phyloP scores from a whole-genome alignment of 306 rosid species.

The Abrus precatorius region DNA sequence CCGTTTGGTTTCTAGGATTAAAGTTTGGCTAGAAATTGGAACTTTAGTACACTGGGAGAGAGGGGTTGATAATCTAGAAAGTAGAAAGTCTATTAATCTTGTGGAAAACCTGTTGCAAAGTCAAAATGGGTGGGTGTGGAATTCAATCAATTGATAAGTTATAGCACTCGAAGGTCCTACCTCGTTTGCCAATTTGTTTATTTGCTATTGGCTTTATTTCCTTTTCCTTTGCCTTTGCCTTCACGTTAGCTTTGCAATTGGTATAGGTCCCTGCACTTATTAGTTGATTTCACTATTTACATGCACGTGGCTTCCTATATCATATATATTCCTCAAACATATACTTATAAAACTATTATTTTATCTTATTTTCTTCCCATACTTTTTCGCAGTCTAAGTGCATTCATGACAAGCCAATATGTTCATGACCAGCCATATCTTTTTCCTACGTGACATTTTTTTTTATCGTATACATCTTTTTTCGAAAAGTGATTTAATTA shows the following conservation, averaged over 20 bases:
- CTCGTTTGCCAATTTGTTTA: conserved; percentile 48
- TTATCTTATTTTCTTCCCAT: conserved; percentile 37
- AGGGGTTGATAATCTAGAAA: conserved; percentile 33
- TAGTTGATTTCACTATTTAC: conserved; percentile 45
- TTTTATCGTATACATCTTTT: no score
- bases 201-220: neutral
- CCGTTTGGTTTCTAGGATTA: conserved; percentile 50
- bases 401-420: no score
- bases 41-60: conserved; percentile 28
- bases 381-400: no score
- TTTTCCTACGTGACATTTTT: no score
- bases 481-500: no score
- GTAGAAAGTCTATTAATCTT: conserved; percentile 4
- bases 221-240: conserved; percentile 64
- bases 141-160: conserved; percentile 55
- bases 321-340: conserved; percentile 28
- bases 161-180: conserved; percentile 48
- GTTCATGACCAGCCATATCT: no score
- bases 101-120: conserved; percentile 57
- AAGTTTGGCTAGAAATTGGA: conserved; percentile 47
- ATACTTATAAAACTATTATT: conserved; percentile 34
- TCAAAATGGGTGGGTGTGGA: conserved; percentile 76
- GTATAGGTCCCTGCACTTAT: conserved; percentile 41
- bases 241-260: conserved; percentile 69
- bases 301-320: conserved; percentile 39